Conservation (phyloP, 192 early-diverging fungal species). For the Rhizoclosmatium globosum region DNA sequence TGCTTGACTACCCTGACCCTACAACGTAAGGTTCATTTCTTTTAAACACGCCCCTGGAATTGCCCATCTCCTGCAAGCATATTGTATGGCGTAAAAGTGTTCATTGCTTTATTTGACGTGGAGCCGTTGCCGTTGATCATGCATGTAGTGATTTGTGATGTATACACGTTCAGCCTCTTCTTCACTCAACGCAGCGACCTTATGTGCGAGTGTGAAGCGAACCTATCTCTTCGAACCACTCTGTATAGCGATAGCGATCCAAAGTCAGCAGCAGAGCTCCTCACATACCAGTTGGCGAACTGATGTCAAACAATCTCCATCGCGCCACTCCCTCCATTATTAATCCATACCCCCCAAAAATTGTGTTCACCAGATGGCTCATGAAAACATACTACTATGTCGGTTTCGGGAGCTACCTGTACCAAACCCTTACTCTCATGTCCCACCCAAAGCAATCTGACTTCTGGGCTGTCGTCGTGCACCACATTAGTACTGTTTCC, state of each 20-base stretch:
- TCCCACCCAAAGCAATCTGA: slow-evolving; percentile 50
- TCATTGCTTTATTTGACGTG: too few species aligned
- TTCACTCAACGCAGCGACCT: too few species aligned
- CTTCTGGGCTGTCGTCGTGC: slow-evolving; percentile 47
- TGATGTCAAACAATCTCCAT: too few species aligned
- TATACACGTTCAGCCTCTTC: too few species aligned
- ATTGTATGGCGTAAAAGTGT: too few species aligned
- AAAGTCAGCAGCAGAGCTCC: too few species aligned
- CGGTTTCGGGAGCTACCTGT: slow-evolving; percentile 48
- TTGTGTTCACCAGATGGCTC: slow-evolving; percentile 11
- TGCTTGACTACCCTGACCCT: slow-evolving; percentile 32
- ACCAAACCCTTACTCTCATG: slow-evolving; percentile 45
- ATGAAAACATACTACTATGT: slow-evolving; percentile 54
- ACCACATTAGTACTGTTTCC: slow-evolving; percentile 52
- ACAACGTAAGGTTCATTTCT: slow-evolving; percentile 14
- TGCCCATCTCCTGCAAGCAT: neutral
- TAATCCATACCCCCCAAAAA: neutral
- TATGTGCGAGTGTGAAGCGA: too few species aligned
- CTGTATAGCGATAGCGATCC: too few species aligned
- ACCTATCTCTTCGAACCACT: too few species aligned
- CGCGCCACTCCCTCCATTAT: neutral
- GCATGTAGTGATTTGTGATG: too few species aligned
- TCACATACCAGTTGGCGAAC: too few species aligned
- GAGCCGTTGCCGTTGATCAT: too few species aligned
- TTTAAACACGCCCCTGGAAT: neutral